Evolutionary conservation across 2,329 filamentous ascomycete genomes (phyloP).

Genomic region (Fusarium sp.): DNA sequence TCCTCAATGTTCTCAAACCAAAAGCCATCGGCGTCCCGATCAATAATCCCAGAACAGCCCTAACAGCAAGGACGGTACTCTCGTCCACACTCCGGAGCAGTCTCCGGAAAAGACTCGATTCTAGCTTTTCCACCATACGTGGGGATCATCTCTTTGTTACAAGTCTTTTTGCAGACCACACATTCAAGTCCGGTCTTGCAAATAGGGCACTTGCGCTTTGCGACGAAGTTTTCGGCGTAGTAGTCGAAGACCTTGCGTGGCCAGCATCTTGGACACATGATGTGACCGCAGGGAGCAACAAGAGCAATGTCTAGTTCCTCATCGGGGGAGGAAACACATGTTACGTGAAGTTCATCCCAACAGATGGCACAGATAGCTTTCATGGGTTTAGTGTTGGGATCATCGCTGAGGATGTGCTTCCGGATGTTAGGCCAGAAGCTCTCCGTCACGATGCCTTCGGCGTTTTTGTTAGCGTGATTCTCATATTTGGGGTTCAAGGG

Average conservation of each 20-base stretch:
- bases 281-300: constrained; percentile 13
- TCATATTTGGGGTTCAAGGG: no score
- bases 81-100: background rate
- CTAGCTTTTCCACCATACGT: background rate
- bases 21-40: background rate
- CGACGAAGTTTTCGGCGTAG: background rate
- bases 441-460: background rate
- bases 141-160: background rate
- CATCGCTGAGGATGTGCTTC: background rate
- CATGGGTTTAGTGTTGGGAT: background rate
- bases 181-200: background rate
- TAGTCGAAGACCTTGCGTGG: background rate
- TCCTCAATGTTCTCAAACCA: background rate
- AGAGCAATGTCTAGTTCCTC: background rate
- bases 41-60: background rate
- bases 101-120: background rate
- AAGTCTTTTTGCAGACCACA: background rate
- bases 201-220: background rate
- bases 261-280: constrained; percentile 12
- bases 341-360: background rate
- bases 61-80: background rate
- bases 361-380: constrained; percentile 6
- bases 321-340: background rate
- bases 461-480: background rate
- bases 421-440: constrained; percentile 7